Base-by-base conservation (phyloP, 192 early-diverging fungal species). In the Obelidium mucronatum region DNA sequence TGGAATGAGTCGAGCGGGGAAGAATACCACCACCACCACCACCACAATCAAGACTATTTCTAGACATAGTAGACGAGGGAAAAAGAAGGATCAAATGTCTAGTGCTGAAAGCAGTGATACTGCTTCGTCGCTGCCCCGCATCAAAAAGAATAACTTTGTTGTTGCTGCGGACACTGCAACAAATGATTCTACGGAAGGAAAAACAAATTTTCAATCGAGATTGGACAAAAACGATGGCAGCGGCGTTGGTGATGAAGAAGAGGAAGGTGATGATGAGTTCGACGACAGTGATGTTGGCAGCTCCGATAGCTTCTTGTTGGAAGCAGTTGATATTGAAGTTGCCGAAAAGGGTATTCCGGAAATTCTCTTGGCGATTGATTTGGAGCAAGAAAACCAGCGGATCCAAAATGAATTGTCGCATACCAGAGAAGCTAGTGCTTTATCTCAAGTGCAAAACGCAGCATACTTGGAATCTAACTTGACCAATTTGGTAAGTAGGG, bases 341-440 rank as follows among this genome's bases (percentile, higher is more conserved):
- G 42, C 22, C 30, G 67, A 53, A 53, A 17, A 11, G 17, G 67
- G 52, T 2, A 69, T 69, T 30, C 11, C 22, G 13, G 67, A 69
- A 11, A 69, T 37, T 65, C 63, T 40, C 13, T 15, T 17, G 15
- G 39, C 5, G 15, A 28, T 72, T 3, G 39, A 72, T 37, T 59
- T 72, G 13, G 56, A 59, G 22, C 13, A 42, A 17, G 70, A 72
- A 59, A 28, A 55, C 17, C 54, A 44, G n/a, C 26, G 30, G 13
- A 59, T 72, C 36, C 52, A 72, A 37, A 19, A 59, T 17, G 70
- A 54, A 3, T 22, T 72, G 6, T 4, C 15, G 30, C 51, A 44
- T 34, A n/a, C n/a, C n/a, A n/a, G 70, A 2, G 70, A 58, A 24
- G 53, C 36, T 13, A 72, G 70, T 40, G 70, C 24, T 11, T 33